Evolutionary conservation across 306 rosid species (phyloP).

Genomic region (Casuarina glauca): DNA sequence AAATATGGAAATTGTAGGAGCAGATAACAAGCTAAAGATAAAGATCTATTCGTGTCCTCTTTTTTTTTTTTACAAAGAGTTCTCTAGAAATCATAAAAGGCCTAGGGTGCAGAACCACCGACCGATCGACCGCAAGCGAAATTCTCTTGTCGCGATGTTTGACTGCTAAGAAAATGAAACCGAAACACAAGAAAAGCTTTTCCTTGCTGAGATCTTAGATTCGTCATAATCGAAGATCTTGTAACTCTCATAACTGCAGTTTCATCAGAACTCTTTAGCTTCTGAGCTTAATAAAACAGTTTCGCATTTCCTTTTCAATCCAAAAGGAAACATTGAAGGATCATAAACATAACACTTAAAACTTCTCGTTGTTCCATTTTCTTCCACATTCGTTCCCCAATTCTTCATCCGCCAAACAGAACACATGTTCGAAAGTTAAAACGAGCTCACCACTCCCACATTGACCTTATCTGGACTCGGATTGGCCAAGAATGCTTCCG

Average conservation of each 20-base stretch:
- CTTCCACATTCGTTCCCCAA: too few species aligned
- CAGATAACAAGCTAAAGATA: neutral
- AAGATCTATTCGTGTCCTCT: neutral
- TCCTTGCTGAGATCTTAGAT: neutral
- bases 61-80: neutral
- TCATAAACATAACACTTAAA: too few species aligned
- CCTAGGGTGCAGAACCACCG: neutral
- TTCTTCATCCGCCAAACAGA: too few species aligned
- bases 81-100: neutral
- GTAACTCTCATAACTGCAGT: neutral
- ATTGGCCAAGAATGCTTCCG: slow-evolving; percentile 94
- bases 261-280: neutral
- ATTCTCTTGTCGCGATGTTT: too few species aligned
- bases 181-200: neutral
- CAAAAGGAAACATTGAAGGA: neutral
- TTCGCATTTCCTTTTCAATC: neutral
- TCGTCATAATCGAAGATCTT: neutral
- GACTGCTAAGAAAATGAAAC: neutral
- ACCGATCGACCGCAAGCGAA: too few species aligned
- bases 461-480: slow-evolving; percentile 84
- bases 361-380: neutral
- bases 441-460: slow-evolving; percentile 85
- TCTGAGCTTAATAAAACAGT: slow-evolving; percentile 16
- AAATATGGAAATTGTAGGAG: neutral
- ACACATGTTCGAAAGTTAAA: neutral